Evolutionary conservation across 1,284 basidiomycete genomes (phyloP).

Genomic region (Cystobasidiaceae sp.): DNA sequence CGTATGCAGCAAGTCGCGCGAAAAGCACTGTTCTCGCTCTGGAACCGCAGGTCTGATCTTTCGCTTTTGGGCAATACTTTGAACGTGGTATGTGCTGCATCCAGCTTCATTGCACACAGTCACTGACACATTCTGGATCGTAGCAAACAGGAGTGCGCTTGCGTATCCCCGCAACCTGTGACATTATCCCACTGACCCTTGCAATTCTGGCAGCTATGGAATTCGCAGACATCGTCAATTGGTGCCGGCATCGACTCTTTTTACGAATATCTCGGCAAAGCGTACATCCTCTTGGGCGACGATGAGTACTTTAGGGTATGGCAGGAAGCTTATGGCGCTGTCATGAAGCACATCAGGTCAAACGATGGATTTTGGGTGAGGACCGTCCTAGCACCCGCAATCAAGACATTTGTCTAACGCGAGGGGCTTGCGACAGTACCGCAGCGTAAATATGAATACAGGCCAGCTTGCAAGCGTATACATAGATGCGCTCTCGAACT

Average conservation of each 20-base stretch:
- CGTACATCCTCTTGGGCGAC: conserved; percentile 55
- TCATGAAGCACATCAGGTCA: conserved; percentile 77
- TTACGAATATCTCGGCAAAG: conserved; percentile 68
- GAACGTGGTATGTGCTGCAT: conserved; percentile 54
- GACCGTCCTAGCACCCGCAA: no score
- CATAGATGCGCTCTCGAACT: conserved; percentile 75
- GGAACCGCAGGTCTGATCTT: conserved; percentile 69
- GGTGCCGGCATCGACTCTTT: conserved; percentile 92
- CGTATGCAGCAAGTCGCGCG: conserved; percentile 45
- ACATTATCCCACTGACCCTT: no score
- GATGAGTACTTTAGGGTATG: conserved; percentile 85
- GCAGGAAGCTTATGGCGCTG: conserved; percentile 72
- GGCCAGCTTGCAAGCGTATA: conserved; percentile 65
- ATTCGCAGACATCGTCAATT: conserved; percentile 58
- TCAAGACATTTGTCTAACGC: no score
- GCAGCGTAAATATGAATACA: conserved; percentile 67
- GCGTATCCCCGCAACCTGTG: no score
- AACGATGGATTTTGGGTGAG: conserved; percentile 80
- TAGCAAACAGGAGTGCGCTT: conserved; percentile 31
- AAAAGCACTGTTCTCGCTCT: conserved; percentile 79
- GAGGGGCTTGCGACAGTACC: no score
- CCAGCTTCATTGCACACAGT: background rate
- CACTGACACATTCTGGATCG: background rate
- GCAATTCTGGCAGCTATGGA: conserved; percentile 37
- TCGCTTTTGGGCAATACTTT: conserved; percentile 83